Evolutionary conservation across 495 filamentous ascomycete genomes (phyloP).

Genomic region (Apodospora peruviana): DNA sequence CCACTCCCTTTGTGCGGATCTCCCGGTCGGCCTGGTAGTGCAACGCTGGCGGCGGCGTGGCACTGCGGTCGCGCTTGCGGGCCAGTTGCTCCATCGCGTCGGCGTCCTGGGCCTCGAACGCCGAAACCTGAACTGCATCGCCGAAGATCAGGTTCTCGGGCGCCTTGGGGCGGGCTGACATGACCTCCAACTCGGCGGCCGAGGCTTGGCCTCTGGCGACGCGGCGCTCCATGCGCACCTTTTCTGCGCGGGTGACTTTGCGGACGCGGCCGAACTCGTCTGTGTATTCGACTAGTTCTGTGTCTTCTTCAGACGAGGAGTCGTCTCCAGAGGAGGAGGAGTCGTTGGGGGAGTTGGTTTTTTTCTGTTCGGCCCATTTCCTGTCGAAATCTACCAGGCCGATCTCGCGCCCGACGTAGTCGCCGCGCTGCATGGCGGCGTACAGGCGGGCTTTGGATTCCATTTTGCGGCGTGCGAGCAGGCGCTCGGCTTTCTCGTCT

Average conservation of each 20-base stretch:
- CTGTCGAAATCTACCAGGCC: conserved; percentile 85
- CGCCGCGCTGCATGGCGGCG: conserved; percentile 73
- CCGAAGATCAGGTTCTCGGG: conserved; percentile 77
- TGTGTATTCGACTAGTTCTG: conserved; percentile 69
- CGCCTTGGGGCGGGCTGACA: conserved; percentile 48
- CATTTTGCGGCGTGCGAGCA: conserved; percentile 69
- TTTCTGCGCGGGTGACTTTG: conserved; percentile 58
- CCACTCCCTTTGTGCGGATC: conserved; percentile 79
- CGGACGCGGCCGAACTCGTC: conserved; percentile 87
- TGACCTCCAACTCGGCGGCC: conserved; percentile 39
- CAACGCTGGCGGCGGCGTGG: conserved; percentile 68
- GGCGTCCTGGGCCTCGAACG: conserved; percentile 66
- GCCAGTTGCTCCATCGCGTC: conserved; percentile 68
- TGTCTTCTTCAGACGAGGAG: conserved; percentile 34
- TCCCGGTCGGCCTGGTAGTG: conserved; percentile 85
- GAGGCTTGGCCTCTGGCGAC: conserved; percentile 37
- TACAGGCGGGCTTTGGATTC: conserved; percentile 83
- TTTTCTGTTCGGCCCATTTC: conserved; percentile 76
- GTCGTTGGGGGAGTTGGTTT: conserved; percentile 14
- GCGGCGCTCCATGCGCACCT: conserved; percentile 47
- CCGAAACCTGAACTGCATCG: conserved; percentile 70
- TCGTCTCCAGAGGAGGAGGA: conserved; percentile 38
- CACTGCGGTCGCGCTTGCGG: conserved; percentile 61
- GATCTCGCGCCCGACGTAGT: conserved; percentile 51
- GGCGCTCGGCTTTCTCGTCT: conserved; percentile 39